phyloP scores from a whole-genome alignment of 345 rosid species.

The Moricandia moricandioides region DNA sequence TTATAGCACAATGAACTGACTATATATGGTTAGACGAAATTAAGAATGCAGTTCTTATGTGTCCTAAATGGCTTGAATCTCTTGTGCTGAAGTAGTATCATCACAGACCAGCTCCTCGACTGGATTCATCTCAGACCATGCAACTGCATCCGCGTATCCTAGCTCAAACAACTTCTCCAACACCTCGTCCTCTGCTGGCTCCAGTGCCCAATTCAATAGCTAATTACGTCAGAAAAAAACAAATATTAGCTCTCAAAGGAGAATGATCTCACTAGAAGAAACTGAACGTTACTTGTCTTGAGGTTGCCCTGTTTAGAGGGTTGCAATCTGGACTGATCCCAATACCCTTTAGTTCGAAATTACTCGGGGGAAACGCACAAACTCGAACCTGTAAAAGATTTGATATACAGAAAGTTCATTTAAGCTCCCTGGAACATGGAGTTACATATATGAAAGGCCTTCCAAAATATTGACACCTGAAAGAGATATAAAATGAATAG shows the following conservation, averaged over 20 bases:
- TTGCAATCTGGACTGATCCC: constrained; percentile 93
- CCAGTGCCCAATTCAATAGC: constrained; percentile 93
- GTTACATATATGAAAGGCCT: neutral
- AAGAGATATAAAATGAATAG: neutral
- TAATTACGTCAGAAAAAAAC: constrained; percentile 18
- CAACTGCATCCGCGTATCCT: constrained; percentile 79
- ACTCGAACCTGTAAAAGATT: constrained; percentile 56
- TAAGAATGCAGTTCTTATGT: neutral
- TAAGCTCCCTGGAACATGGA: neutral
- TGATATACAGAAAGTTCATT: neutral
- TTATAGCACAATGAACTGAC: neutral
- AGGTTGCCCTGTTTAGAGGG: constrained; percentile 62
- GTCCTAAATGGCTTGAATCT: constrained; percentile 8
- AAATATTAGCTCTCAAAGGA: constrained; percentile 6
- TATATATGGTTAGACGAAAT: constrained; percentile 1
- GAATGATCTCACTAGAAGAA: constrained; percentile 1
- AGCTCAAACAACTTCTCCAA: constrained; percentile 74
- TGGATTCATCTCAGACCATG: constrained; percentile 73
- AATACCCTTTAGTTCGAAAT: constrained; percentile 63
- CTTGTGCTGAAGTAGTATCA: constrained; percentile 25
- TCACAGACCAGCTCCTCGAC: constrained; percentile 44
- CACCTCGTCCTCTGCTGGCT: constrained; percentile 76
- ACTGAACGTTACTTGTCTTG: constrained; percentile 60
- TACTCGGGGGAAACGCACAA: constrained; percentile 78
- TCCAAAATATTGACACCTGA: neutral